Conservation (phyloP, 257 asterid genomes). For the Galeopsis tetrahit region DNA sequence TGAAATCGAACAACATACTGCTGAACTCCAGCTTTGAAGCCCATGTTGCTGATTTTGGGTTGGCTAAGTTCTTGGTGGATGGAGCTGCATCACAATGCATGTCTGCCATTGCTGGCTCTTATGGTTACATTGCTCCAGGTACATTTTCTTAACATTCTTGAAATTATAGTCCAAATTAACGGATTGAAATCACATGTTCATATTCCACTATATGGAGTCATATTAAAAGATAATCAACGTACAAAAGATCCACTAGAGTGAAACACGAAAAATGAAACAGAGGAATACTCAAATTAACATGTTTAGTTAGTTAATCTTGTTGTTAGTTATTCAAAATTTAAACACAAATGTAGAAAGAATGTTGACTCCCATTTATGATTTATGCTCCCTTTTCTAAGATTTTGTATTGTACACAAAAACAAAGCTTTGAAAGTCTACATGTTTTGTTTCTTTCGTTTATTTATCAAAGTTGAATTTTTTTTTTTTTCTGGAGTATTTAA, state of each 20-base stretch:
- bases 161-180: too few species aligned
- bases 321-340: background rate
- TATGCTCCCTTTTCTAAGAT: too few species aligned
- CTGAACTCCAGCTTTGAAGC: slow-evolving; percentile 82
- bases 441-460: background rate
- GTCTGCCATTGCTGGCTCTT: slow-evolving; percentile 97
- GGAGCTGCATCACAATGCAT: slow-evolving; percentile 90
- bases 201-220: too few species aligned
- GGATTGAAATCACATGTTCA: too few species aligned
- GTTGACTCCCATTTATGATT: too few species aligned
- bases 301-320: background rate
- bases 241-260: too few species aligned
- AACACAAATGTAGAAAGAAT: background rate
- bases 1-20: slow-evolving; percentile 84
- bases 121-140: slow-evolving; percentile 99
- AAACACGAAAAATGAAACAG: too few species aligned
- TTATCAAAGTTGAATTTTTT: background rate
- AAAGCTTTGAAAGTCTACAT: background rate
- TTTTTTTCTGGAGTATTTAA: too few species aligned
- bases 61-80: slow-evolving; percentile 88
- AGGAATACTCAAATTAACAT: too few species aligned
- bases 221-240: too few species aligned
- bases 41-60: slow-evolving; percentile 92
- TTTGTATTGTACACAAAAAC: background rate
- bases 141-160: background rate